Conservation (phyloP, 2,329 filamentous ascomycete genomes). For the Simplicillium sp. region DNA sequence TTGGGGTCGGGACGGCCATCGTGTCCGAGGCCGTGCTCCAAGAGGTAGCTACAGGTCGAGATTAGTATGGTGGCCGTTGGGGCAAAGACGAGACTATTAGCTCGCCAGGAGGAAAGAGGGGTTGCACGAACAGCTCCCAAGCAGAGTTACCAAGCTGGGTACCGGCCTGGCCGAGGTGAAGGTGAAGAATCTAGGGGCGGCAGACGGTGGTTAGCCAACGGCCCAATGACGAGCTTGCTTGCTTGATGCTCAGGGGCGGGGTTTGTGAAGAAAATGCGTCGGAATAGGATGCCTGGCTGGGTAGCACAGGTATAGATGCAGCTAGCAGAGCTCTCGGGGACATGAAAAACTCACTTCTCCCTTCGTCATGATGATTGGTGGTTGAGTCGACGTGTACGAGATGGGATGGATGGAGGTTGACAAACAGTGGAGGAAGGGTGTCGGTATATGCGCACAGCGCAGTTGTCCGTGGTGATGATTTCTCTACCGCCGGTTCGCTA, state of each 20-base stretch:
- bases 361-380: constrained; percentile 35
- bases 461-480: constrained; percentile 21
- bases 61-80: no score
- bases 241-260: constrained; percentile 6
- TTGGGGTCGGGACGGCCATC: constrained; percentile 58
- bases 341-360: constrained; percentile 38
- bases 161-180: constrained; percentile 60
- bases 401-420: constrained; percentile 12
- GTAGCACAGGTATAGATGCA: constrained; percentile 1
- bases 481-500: constrained; percentile 17
- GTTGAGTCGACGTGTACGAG: constrained; percentile 12
- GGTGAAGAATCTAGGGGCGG: constrained; percentile 45
- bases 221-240: not conserved
- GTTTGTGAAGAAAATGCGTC: constrained; percentile 7
- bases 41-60: constrained; percentile 47
- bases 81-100: no score
- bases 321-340: not conserved
- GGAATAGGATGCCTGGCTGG: not conserved
- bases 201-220: constrained; percentile 8
- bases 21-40: constrained; percentile 59
- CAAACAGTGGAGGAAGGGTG: constrained; percentile 12
- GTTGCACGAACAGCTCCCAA: constrained; percentile 60
- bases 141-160: constrained; percentile 66
- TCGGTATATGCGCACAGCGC: constrained; percentile 24
- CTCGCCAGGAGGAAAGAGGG: constrained; percentile 2